phyloP scores from a whole-genome alignment of 768 basidiomycete species.

The Lactarius hengduanensis region DNA sequence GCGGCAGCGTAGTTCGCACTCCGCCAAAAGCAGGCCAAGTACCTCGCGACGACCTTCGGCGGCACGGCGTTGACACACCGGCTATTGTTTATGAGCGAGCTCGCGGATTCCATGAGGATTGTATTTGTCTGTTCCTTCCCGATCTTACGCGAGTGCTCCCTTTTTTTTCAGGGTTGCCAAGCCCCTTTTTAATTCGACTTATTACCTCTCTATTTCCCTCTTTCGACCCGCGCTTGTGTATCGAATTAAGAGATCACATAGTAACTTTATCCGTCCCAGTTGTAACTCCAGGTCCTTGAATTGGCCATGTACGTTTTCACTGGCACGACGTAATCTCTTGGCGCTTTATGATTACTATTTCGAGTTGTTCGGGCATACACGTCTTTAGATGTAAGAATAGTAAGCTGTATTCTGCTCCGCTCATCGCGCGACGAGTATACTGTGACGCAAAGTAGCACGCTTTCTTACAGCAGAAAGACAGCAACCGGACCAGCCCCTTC shows the following conservation, averaged over 20 bases:
- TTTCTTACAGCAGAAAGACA: background rate
- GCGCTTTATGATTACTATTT: background rate
- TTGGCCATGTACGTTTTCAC: background rate
- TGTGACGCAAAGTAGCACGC: background rate
- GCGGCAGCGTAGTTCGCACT: conserved; percentile 17
- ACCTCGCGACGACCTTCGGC: conserved; percentile 21
- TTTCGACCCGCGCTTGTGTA: background rate
- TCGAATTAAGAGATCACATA: background rate
- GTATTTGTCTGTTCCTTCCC: conserved; percentile 3
- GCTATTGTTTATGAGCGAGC: background rate
- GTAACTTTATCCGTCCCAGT: background rate
- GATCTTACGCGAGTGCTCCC: conserved; percentile 11
- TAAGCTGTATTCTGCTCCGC: background rate
- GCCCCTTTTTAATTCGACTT: conserved; percentile 3
- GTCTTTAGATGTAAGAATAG: background rate
- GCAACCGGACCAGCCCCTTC: background rate
- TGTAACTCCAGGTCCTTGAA: background rate
- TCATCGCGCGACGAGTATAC: background rate
- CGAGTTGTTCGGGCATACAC: background rate
- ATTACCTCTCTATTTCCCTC: conserved; percentile 13
- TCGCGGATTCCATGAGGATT: conserved; percentile 16
- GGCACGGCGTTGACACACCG: conserved; percentile 13
- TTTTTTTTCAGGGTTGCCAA: background rate
- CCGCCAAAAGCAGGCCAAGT: conserved; percentile 11
- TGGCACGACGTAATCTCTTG: background rate